Conservation (phyloP, 257 asterid genomes). For the Petunia secreta region DNA sequence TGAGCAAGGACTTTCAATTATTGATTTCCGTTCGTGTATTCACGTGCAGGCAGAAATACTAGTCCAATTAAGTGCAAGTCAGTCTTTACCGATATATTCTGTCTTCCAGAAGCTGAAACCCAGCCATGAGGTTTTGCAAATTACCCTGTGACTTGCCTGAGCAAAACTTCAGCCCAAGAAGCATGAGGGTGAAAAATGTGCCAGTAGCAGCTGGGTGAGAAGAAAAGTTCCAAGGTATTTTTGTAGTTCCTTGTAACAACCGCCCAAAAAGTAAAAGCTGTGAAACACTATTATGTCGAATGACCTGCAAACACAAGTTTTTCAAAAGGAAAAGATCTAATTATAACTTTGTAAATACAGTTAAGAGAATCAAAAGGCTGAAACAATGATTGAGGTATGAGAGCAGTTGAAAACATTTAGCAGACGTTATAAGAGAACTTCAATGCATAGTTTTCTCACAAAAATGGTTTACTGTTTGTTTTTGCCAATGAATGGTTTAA, state of each 20-base stretch:
- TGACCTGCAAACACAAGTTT: conserved; percentile 58
- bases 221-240: conserved; percentile 83
- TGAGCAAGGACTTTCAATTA: conserved; percentile 8
- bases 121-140: conserved; percentile 74
- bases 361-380: conserved; percentile 19
- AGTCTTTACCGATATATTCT: conserved; percentile 78
- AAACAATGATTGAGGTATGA: neutral
- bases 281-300: conserved; percentile 88
- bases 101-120: conserved; percentile 97
- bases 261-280: conserved; percentile 94
- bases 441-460: neutral
- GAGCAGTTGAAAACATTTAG: conserved; percentile 8
- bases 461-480: neutral
- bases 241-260: conserved; percentile 93
- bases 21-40: neutral
- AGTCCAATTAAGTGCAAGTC: conserved; percentile 7
- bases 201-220: conserved; percentile 95
- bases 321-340: neutral
- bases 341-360: conserved; percentile 14
- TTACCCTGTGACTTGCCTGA: conserved; percentile 87
- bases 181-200: conserved; percentile 94
- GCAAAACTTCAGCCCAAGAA: conserved; percentile 90
- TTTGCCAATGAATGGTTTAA: conserved; percentile 1
- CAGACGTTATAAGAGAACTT: neutral
- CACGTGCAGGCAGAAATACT: neutral